These are phyloP conservation scores for Camellia granthamiana DNA, from an alignment of 148 eudicot genomes.

Conservation along the genomic window DNA sequence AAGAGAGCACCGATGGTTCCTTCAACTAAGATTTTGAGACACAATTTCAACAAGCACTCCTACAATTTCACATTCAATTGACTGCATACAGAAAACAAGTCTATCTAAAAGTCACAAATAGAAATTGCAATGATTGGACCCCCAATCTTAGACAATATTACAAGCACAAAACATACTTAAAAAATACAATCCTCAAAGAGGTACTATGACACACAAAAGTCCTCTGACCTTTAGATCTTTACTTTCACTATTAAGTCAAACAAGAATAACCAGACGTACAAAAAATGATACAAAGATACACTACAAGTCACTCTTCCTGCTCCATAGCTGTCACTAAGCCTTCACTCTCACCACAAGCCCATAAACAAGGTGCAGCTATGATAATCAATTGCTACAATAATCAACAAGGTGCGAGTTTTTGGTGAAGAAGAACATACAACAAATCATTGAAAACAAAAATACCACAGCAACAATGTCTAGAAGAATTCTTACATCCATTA, in stretches of 20 bases:
- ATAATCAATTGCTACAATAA: neutral
- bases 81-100: neutral
- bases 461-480: neutral
- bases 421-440: neutral
- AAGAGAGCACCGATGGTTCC: neutral
- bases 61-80: neutral
- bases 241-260: neutral
- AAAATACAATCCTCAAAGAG: neutral
- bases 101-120: neutral
- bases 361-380: too few species aligned
- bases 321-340: neutral
- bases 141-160: neutral
- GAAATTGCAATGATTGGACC: neutral
- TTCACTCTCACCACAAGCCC: too few species aligned
- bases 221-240: neutral
- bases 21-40: neutral
- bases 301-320: neutral
- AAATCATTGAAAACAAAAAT: neutral
- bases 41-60: neutral
- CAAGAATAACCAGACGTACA: neutral
- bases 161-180: neutral
- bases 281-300: neutral
- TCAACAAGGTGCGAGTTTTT: neutral
- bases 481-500: neutral
- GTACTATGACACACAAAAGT: neutral